These are phyloP conservation scores for Ogataea saltuana DNA, from an alignment of 805 yeast species.

Conservation along the genomic window DNA sequence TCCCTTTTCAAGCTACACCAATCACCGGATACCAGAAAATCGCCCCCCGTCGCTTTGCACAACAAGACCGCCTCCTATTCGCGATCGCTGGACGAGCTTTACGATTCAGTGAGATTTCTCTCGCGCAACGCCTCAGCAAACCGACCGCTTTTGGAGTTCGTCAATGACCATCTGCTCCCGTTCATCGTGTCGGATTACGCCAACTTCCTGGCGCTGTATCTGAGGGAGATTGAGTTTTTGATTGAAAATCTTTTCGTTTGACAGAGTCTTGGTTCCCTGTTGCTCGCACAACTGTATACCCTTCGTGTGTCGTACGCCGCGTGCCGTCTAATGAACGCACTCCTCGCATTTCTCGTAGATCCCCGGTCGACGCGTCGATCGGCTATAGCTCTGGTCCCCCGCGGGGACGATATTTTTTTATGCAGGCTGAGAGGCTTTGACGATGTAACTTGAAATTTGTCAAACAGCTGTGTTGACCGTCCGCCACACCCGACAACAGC, in stretches of 20 bases:
- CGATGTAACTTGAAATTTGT: conserved; percentile 4
- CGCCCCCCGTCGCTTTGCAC: too few relatives aligned
- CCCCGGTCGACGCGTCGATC: background rate
- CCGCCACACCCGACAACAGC: too few relatives aligned
- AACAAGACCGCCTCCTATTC: conserved; percentile 3
- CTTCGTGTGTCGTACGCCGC: too few relatives aligned
- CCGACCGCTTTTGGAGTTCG: conserved; percentile 6
- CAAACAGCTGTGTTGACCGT: too few relatives aligned
- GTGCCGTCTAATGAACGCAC: too few relatives aligned
- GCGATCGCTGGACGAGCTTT: conserved; percentile 9
- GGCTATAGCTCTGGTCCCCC: too few relatives aligned
- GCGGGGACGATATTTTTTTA: background rate
- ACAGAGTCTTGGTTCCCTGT: too few relatives aligned
- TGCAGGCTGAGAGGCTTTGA: conserved; percentile 9
- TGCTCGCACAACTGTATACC: too few relatives aligned
- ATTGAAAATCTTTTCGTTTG: conserved; percentile 16
- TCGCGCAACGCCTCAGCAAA: background rate
- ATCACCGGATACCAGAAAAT: too few relatives aligned
- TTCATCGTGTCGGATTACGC: conserved; percentile 17
- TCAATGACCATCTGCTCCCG: conserved; percentile 10
- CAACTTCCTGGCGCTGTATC: conserved; percentile 5
- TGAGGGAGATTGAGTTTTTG: conserved; percentile 13
- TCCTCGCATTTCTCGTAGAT: too few relatives aligned
- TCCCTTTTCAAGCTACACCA: background rate
- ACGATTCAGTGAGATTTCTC: conserved; percentile 2